Percentiles rank a stretch among this genome's conserved stretches.
phyloP scores from a whole-genome alignment of 768 basidiomycete species.

The Tubosaeta sp. region DNA sequence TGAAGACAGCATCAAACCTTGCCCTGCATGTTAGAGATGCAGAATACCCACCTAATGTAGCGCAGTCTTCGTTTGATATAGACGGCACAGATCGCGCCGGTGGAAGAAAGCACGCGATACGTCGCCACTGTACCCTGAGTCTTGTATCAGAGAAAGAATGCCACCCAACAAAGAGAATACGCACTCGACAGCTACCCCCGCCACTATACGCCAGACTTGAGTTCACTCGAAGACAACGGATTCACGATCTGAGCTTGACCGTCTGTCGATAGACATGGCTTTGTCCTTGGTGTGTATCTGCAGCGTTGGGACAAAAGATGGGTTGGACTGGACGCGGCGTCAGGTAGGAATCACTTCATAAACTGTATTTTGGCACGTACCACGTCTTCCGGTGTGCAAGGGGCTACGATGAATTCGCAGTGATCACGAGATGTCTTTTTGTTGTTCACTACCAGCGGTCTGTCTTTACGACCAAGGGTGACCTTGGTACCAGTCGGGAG shows the following conservation, averaged over 20 bases:
- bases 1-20: neutral
- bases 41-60: slow-evolving; percentile 49
- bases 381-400: slow-evolving; percentile 47
- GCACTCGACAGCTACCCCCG: slow-evolving; percentile 43
- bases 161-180: slow-evolving; percentile 11
- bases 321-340: slow-evolving; percentile 41
- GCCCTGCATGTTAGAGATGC: neutral
- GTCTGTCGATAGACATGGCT: slow-evolving; percentile 35
- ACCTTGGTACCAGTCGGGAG: slow-evolving; percentile 58
- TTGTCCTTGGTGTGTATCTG: slow-evolving; percentile 47
- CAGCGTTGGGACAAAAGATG: slow-evolving; percentile 44
- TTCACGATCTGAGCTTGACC: slow-evolving; percentile 33
- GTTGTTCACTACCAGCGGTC: slow-evolving; percentile 47
- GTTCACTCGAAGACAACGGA: slow-evolving; percentile 33
- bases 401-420: slow-evolving; percentile 52
- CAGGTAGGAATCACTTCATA: neutral
- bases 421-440: slow-evolving; percentile 65
- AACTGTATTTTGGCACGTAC: slow-evolving; percentile 37
- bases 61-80: slow-evolving; percentile 41
- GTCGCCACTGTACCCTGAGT: slow-evolving; percentile 47
- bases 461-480: slow-evolving; percentile 53
- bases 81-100: slow-evolving; percentile 33
- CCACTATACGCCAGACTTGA: slow-evolving; percentile 54
- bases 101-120: slow-evolving; percentile 46
- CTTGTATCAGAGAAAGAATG: neutral